These are phyloP conservation scores for Sphaerosporella brunnea DNA, from an alignment of 495 filamentous ascomycete genomes.

Conservation along the genomic window DNA sequence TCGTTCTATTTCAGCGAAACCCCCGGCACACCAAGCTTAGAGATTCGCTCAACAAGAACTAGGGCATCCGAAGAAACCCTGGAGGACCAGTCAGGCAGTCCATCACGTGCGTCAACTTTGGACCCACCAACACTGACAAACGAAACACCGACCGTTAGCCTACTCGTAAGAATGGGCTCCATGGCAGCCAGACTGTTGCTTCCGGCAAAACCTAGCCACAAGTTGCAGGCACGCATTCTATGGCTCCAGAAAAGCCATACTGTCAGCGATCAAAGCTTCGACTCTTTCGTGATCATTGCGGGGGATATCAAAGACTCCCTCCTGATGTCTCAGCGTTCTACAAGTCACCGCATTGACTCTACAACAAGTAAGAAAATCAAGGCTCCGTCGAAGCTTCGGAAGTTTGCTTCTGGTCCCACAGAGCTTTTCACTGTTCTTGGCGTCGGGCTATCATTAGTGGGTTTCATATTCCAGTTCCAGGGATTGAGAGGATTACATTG, in stretches of 20 bases:
- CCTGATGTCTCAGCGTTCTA: slow-evolving; percentile 5
- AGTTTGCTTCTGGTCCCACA: neutral
- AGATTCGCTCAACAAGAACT: neutral
- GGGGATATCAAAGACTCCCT: neutral
- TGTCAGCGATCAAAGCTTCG: slow-evolving; percentile 14
- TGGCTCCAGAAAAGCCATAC: slow-evolving; percentile 14
- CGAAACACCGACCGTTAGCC: neutral
- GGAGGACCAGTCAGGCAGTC: neutral
- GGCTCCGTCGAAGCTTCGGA: neutral
- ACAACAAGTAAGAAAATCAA: neutral
- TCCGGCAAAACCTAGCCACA: neutral
- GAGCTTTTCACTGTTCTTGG: slow-evolving; percentile 14
- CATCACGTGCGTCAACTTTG: neutral
- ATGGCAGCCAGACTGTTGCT: neutral
- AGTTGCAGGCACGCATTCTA: slow-evolving; percentile 3
- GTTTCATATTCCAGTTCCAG: slow-evolving; percentile 24
- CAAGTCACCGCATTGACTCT: neutral
- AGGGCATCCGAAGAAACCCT: neutral
- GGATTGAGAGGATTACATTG: slow-evolving; percentile 18
- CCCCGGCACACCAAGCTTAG: neutral
- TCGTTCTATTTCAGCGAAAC: too few species aligned
- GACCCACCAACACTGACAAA: neutral
- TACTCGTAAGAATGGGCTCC: neutral
- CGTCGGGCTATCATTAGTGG: slow-evolving; percentile 11
- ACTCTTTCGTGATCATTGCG: slow-evolving; percentile 10